Base-by-base conservation (phyloP, 2,329 filamentous ascomycete genomes). In the Ceratocystis diversiconidia region DNA sequence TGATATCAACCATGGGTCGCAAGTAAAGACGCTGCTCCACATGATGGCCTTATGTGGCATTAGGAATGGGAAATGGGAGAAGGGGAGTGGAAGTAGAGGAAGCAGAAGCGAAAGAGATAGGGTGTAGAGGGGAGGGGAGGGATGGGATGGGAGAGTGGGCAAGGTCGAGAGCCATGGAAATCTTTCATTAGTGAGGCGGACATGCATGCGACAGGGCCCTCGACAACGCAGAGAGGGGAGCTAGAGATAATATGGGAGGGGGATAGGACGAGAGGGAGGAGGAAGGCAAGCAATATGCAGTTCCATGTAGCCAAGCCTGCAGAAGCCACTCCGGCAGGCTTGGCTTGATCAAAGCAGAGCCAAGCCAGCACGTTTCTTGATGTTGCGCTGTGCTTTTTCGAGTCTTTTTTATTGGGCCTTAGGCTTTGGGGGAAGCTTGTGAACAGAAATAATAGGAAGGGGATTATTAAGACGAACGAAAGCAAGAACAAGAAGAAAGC, bases 301-400 rank as follows among this genome's bases (percentile, higher is more conserved):
- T 59, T 59, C 7, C 55, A 59, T 59, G 55, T 59, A 59, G 55
- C 55, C 55, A 59, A 59, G 52, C 52, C 52, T 59, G 28, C 52
- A 32, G 52, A 59, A 59, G 52, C 28, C 28, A 32, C 52, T 30
- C n/a, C 28, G 25, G 15, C 52, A n/a, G 52, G 52, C 52, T 59
- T 59, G 52, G 52, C 52, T 12, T 59, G 28, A 59, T 17, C 52
- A 30, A 59, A 59, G 52, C 52, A 59, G 17, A 36, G 32, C 32
- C 32, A 41, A 41, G 36, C 25, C 55, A 32, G 28, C 55, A 59
- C 15, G 55, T 59, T 59, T 6, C 22, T 36, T 12, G 10, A 32
- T 57, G 3, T 4, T 57, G 52, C 25, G 28, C 25, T 57, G 6
- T 57, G 52, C 15, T 57, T 57, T 57, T 28, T 7, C 52, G 25